These are phyloP conservation scores for Xylariaceae sp. DNA, from an alignment of 2,329 filamentous ascomycete species.

Conservation along the genomic window DNA sequence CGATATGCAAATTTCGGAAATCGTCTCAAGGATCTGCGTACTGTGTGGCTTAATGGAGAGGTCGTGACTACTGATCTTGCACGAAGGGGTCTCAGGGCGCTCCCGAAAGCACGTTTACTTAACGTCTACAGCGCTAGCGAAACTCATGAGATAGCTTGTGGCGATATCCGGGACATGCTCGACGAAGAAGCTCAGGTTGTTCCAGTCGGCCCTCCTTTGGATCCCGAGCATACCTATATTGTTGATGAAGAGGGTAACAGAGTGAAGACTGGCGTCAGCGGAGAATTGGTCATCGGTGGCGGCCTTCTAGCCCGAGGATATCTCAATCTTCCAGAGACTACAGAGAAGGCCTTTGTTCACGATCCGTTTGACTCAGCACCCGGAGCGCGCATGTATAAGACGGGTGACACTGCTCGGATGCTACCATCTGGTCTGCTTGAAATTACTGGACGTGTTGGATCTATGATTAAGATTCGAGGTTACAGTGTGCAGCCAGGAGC, in stretches of 20 bases:
- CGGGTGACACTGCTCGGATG: slow-evolving; percentile 72
- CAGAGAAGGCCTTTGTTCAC: slow-evolving; percentile 71
- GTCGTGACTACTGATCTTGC: slow-evolving; percentile 81
- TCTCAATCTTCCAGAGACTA: slow-evolving; percentile 79
- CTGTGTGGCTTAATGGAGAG: slow-evolving; percentile 82
- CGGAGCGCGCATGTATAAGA: slow-evolving; percentile 74
- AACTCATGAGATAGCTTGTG: slow-evolving; percentile 80
- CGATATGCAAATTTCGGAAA: slow-evolving; percentile 69
- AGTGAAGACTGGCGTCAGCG: slow-evolving; percentile 66
- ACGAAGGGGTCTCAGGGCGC: slow-evolving; percentile 67
- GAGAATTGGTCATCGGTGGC: slow-evolving; percentile 80
- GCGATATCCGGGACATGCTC: slow-evolving; percentile 73
- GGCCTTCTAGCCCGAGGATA: slow-evolving; percentile 76
- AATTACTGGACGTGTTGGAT: slow-evolving; percentile 76
- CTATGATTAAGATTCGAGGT: slow-evolving; percentile 81
- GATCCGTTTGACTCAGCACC: slow-evolving; percentile 67
- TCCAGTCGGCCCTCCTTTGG: slow-evolving; percentile 73
- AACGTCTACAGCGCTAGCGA: slow-evolving; percentile 86
- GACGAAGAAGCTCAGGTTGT: slow-evolving; percentile 69
- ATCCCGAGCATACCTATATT: slow-evolving; percentile 73
- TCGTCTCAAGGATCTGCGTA: slow-evolving; percentile 69
- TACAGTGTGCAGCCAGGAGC: slow-evolving; percentile 80
- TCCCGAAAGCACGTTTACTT: slow-evolving; percentile 72
- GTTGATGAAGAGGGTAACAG: slow-evolving; percentile 71
- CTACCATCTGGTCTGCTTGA: slow-evolving; percentile 72